Conservation (phyloP, 306 rosid species). For the Dalbergia cochinchinensis region DNA sequence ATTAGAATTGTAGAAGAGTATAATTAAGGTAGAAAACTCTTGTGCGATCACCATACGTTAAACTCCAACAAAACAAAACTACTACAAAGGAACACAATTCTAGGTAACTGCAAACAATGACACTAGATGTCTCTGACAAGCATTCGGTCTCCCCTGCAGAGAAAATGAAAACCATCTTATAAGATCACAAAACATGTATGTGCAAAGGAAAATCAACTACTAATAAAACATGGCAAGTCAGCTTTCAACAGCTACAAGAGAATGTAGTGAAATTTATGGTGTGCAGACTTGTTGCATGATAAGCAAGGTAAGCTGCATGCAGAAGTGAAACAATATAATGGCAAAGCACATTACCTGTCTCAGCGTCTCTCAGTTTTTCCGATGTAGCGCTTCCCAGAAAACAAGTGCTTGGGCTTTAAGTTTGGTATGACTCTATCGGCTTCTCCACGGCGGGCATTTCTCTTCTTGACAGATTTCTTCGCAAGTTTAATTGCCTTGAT, state of each 20-base stretch:
- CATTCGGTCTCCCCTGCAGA: constrained; percentile 40
- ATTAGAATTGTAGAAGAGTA: constrained; percentile 37
- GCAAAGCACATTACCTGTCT: constrained; percentile 42
- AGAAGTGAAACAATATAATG: not conserved
- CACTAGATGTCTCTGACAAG: not conserved
- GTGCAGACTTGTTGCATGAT: not conserved
- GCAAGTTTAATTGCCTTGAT: constrained; percentile 70
- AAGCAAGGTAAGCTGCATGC: constrained; percentile 9
- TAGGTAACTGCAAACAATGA: constrained; percentile 5
- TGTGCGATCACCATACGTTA: not conserved
- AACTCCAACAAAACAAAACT: constrained; percentile 26
- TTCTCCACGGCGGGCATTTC: constrained; percentile 91
- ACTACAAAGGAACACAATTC: constrained; percentile 9
- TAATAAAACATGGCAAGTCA: not conserved
- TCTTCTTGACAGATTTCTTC: constrained; percentile 69
- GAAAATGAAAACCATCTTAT: constrained; percentile 23
- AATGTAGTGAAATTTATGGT: not conserved
- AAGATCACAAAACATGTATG: constrained; percentile 17
- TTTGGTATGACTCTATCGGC: constrained; percentile 91
- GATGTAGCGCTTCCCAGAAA: constrained; percentile 74
- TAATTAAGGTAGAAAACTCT: constrained; percentile 23
- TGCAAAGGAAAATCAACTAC: constrained; percentile 11
- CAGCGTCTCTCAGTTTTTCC: constrained; percentile 86
- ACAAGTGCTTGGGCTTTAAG: constrained; percentile 84
- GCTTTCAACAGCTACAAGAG: not conserved